These are phyloP conservation scores for Lentithecium fluviatile DNA, from an alignment of 495 filamentous ascomycete genomes.

Conservation along the genomic window DNA sequence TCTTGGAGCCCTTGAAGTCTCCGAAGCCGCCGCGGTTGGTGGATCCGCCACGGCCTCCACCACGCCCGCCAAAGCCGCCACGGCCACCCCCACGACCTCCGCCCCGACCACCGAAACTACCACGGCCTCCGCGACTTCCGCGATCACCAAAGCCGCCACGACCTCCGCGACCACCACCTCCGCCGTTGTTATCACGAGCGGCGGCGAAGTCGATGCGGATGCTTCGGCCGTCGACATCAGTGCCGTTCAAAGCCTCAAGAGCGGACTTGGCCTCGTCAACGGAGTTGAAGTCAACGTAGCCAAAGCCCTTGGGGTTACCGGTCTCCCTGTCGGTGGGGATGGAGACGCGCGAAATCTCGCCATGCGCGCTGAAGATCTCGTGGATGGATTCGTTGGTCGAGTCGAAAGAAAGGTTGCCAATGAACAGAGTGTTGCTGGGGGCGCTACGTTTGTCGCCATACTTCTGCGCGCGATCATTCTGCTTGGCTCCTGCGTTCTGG, in stretches of 20 bases:
- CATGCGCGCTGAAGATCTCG: conserved; percentile 71
- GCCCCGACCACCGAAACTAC: conserved; percentile 47
- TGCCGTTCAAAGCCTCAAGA: conserved; percentile 64
- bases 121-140: conserved; percentile 52
- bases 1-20: conserved; percentile 89
- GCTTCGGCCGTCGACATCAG: conserved; percentile 71
- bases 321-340: conserved; percentile 88
- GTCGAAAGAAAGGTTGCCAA: conserved; percentile 89
- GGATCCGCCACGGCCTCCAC: conserved; percentile 38
- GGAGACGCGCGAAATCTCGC: conserved; percentile 71
- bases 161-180: conserved; percentile 55
- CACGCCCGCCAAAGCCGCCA: conserved; percentile 19
- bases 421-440: conserved; percentile 84
- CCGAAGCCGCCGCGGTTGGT: conserved; percentile 73
- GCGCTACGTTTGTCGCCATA: conserved; percentile 75
- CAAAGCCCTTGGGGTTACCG: conserved; percentile 90
- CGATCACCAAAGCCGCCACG: conserved; percentile 53
- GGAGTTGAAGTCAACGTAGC: conserved; percentile 81
- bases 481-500: conserved; percentile 48
- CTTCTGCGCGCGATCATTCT: conserved; percentile 65
- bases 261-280: conserved; percentile 83
- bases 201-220: conserved; percentile 88
- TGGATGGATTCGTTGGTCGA: conserved; percentile 72
- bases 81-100: conserved; percentile 44
- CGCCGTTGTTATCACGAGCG: conserved; percentile 64